Evolutionary conservation across 441 rosid species (phyloP).

Genomic region (Erodium chrysanthum): DNA sequence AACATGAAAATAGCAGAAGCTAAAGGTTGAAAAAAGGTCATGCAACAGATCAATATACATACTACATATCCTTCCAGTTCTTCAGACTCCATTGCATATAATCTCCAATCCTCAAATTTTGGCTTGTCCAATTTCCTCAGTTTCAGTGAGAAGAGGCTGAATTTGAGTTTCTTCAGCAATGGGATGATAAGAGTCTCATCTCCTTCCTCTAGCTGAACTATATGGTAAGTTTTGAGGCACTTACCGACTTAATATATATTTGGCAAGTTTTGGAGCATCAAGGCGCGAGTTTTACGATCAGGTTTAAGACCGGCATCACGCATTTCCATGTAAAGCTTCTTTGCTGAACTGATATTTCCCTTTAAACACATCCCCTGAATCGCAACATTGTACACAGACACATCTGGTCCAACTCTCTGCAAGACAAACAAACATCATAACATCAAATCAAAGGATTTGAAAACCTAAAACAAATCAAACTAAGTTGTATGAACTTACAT

Average conservation of each 20-base stretch:
- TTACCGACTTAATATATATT: background rate
- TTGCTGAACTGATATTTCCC: constrained; percentile 47
- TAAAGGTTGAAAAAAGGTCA: background rate
- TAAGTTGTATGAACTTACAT: constrained; percentile 41
- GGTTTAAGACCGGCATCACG: constrained; percentile 44
- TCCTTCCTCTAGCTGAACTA: background rate
- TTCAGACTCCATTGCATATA: background rate
- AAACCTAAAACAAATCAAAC: too few species aligned
- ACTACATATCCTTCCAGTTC: background rate
- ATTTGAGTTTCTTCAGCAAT: background rate
- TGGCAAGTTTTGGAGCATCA: constrained; percentile 56
- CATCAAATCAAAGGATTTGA: background rate
- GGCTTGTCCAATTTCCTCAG: background rate
- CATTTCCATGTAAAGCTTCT: constrained; percentile 52
- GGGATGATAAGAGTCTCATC: background rate
- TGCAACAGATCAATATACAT: background rate
- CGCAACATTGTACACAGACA: constrained; percentile 48
- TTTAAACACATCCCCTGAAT: constrained; percentile 64
- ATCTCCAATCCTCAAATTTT: background rate
- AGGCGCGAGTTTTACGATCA: constrained; percentile 60
- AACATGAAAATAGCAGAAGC: background rate
- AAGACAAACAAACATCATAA: constrained; percentile 14
- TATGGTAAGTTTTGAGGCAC: background rate
- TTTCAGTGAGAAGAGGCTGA: background rate
- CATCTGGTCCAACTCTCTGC: constrained; percentile 47